These are phyloP conservation scores for Gloeopeniophorella convolvens DNA, from an alignment of 768 basidiomycete species.

Conservation along the genomic window DNA sequence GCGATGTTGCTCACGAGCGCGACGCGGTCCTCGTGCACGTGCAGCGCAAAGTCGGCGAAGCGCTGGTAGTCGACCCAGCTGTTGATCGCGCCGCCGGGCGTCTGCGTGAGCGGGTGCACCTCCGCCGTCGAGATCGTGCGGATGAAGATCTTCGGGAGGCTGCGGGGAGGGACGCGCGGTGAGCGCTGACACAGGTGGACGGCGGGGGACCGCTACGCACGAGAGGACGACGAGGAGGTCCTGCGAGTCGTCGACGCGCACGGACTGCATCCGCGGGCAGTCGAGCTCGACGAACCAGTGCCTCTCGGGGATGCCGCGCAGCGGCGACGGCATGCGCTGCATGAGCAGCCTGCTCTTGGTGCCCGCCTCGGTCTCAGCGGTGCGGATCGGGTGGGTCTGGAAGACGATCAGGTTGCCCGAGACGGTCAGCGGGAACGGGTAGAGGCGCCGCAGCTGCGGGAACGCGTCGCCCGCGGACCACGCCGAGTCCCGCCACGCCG, in stretches of 20 bases:
- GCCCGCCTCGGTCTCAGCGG: too few species aligned
- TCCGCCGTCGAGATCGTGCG: slow-evolving; percentile 5
- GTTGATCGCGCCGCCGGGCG: not conserved
- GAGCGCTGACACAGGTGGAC: not conserved
- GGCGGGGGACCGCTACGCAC: not conserved
- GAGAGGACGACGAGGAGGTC: slow-evolving; percentile 3
- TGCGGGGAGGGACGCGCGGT: not conserved
- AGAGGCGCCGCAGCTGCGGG: not conserved
- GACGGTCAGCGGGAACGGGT: not conserved
- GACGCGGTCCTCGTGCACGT: not conserved
- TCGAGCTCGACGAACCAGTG: slow-evolving; percentile 1
- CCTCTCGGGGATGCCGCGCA: not conserved
- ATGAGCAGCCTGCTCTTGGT: not conserved
- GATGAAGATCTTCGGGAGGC: not conserved
- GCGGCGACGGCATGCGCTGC: slow-evolving; percentile 4
- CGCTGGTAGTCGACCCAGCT: not conserved
- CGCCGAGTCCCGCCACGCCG: not conserved
- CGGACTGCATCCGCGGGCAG: not conserved
- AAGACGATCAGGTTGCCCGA: slow-evolving; percentile 7
- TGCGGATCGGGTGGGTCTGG: not conserved
- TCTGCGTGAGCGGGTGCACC: slow-evolving; percentile 7
- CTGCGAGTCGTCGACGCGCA: slow-evolving; percentile 1
- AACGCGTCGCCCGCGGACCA: not conserved
- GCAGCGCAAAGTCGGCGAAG: not conserved
- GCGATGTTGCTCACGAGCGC: not conserved